Percentiles rank a stretch among this genome's conserved stretches.
phyloP scores from a whole-genome alignment of 2,329 filamentous ascomycete species.

The Neophaeococcomyces aloes region DNA sequence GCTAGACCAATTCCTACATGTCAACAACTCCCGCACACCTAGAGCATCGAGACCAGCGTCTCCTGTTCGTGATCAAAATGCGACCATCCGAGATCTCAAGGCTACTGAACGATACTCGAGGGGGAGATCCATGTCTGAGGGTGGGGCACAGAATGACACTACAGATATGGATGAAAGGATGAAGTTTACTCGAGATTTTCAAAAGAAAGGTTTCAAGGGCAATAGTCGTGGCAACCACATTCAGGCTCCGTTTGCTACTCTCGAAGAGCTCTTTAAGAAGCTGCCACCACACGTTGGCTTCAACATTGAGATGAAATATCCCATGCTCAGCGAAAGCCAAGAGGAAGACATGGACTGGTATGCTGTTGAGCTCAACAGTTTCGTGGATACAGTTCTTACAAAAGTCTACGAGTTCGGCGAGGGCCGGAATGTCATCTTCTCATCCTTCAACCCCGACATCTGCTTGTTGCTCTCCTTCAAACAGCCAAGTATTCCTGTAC shows the following conservation, averaged over 20 bases:
- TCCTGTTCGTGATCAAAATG: conserved; percentile 25
- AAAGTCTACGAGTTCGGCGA: conserved; percentile 81
- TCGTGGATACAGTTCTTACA: conserved; percentile 82
- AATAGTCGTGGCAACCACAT: conserved; percentile 92
- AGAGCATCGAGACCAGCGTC: conserved; percentile 39
- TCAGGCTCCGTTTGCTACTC: conserved; percentile 86
- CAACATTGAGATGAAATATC: conserved; percentile 99
- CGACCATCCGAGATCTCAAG: conserved; percentile 19
- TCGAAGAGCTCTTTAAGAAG: conserved; percentile 84
- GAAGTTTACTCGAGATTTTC: conserved; percentile 94
- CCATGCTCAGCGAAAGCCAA: conserved; percentile 91
- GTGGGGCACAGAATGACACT: conserved; percentile 35
- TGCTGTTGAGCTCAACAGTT: conserved; percentile 89
- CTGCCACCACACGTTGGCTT: conserved; percentile 77
- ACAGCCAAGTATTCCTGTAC: conserved; percentile 88
- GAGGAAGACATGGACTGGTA: conserved; percentile 96
- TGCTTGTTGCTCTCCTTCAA: conserved; percentile 92
- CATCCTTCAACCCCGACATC: conserved; percentile 93
- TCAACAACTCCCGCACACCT: conserved; percentile 50
- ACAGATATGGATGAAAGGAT: conserved; percentile 68
- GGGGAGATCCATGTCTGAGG: conserved; percentile 51
- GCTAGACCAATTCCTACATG: conserved; percentile 86
- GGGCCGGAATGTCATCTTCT: conserved; percentile 89
- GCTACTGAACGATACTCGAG: conserved; percentile 22
- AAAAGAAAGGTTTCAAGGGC: conserved; percentile 87